phyloP scores from a whole-genome alignment of 768 basidiomycete species.

The Pleurotus citrinopileatus region DNA sequence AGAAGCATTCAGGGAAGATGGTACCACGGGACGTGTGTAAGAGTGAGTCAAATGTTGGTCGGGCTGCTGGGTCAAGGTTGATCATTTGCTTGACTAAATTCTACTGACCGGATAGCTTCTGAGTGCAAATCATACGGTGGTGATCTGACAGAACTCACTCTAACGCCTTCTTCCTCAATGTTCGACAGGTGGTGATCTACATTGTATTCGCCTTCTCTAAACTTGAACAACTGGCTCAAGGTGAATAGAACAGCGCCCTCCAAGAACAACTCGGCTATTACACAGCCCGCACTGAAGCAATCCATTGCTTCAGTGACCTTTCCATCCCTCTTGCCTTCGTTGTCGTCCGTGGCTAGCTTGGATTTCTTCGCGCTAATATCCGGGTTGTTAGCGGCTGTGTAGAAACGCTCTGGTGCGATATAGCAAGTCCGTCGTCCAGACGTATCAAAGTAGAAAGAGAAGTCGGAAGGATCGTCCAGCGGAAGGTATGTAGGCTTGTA shows the following conservation, averaged over 20 bases:
- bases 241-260: conserved; percentile 94
- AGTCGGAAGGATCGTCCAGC: conserved; percentile 94
- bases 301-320: conserved; percentile 96
- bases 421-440: conserved; percentile 93
- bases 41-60: conserved; percentile 81
- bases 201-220: conserved; percentile 79
- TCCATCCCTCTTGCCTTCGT: conserved; percentile 68
- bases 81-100: conserved; percentile 90
- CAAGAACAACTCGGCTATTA: conserved; percentile 92
- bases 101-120: conserved; percentile 39
- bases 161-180: conserved; percentile 80
- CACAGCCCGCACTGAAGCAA: conserved; percentile 92
- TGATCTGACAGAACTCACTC: conserved; percentile 48
- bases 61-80: conserved; percentile 65
- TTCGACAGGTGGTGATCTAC: conserved; percentile 68
- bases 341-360: conserved; percentile 47
- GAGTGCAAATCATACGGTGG: neutral
- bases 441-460: conserved; percentile 97
- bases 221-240: conserved; percentile 93
- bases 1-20: conserved; percentile 91
- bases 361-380: conserved; percentile 71
- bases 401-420: conserved; percentile 95
- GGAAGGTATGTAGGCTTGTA: conserved; percentile 97
- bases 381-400: conserved; percentile 64
- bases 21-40: conserved; percentile 72